Base-by-base conservation (phyloP, 345 rosid genomes). In the Erysimum cheiranthoides region DNA sequence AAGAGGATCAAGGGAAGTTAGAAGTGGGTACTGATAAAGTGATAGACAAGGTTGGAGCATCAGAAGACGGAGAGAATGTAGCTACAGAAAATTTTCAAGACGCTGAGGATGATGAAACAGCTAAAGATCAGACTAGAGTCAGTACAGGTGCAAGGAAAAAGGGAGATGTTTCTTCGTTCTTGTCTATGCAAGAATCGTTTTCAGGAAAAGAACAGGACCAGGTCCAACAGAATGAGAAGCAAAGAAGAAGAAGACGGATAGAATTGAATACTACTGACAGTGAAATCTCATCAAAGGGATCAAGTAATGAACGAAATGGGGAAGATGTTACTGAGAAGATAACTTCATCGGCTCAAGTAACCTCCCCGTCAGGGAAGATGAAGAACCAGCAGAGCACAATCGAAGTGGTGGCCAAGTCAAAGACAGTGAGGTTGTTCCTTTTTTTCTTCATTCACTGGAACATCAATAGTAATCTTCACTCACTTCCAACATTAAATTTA, bases 251-350 rank as follows among this genome's bases (percentile, higher is more conserved):
- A 71, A 70, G 75, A 61, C 31, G 8, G 38, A 14, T 50, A 34
- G 31, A 61, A 40, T 1, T 66, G 53, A 57, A n/a, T 10, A 14
- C 8, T n/a, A 70, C 17, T 5, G 72, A 56, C 21, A 32, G 68
- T 78, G 73, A 78, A 47, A 40, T 50, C 12, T 72, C 81, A 63
- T 70, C 74, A 28, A 54, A 52, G 28, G 70, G 36, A 38, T 77
- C 77, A 40, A 57, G 62, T 31, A 58, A 71, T 6, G 73, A 71
- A 54, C 72, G 8, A n/a, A 66, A 72, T 66, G 73, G 56, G 40
- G 17, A 78, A 34, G 65, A 61, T 42, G 62, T 21, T 5, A 30
- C 52, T 38, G 71, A 56, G 56, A 10, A 64, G 54, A 49, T 30
- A 11, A 62, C 59, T 18, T 70, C 60, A 45, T 70, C 61, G 4